phyloP scores from a whole-genome alignment of 805 yeast species.

The Dipodascus geniculatus region DNA sequence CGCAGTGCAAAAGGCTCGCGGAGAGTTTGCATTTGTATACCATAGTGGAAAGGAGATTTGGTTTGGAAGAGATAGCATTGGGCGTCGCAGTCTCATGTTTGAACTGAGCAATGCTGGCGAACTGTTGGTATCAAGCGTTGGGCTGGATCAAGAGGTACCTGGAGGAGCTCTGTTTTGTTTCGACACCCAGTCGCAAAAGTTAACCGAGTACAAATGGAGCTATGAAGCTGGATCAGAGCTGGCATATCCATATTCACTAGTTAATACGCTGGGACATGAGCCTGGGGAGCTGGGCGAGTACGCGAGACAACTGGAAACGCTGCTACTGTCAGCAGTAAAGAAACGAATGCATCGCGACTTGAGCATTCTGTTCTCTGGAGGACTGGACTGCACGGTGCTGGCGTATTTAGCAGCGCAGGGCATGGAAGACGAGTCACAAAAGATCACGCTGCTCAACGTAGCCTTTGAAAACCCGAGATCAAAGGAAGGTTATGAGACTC shows the following conservation, averaged over 20 bases:
- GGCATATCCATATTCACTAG: conserved; percentile 1
- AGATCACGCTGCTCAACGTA: conserved; percentile 75
- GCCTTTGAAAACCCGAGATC: conserved; percentile 88
- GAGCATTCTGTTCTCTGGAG: conserved; percentile 82
- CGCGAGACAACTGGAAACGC: not conserved
- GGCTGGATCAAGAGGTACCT: conserved; percentile 35
- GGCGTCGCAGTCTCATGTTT: conserved; percentile 66
- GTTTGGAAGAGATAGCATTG: conserved; percentile 79
- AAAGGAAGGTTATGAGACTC: conserved; percentile 45
- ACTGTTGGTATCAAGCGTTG: conserved; percentile 36
- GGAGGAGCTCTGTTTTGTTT: conserved; percentile 39
- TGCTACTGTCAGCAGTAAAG: not conserved
- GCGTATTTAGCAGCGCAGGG: conserved; percentile 32
- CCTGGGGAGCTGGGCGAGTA: not conserved
- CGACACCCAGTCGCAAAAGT: conserved; percentile 19
- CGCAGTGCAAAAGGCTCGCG: conserved; percentile 40
- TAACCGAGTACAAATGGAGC: conserved; percentile 14
- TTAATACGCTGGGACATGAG: not conserved
- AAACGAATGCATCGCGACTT: conserved; percentile 17
- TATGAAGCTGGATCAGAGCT: conserved; percentile 9
- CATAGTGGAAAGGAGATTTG: conserved; percentile 32
- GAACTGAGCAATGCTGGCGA: conserved; percentile 21
- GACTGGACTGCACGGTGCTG: conserved; percentile 80
- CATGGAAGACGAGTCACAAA: not conserved
- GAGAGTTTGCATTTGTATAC: conserved; percentile 69